Conservation (phyloP, 2,329 filamentous ascomycete genomes). For the Aspergillus luchuensis region DNA sequence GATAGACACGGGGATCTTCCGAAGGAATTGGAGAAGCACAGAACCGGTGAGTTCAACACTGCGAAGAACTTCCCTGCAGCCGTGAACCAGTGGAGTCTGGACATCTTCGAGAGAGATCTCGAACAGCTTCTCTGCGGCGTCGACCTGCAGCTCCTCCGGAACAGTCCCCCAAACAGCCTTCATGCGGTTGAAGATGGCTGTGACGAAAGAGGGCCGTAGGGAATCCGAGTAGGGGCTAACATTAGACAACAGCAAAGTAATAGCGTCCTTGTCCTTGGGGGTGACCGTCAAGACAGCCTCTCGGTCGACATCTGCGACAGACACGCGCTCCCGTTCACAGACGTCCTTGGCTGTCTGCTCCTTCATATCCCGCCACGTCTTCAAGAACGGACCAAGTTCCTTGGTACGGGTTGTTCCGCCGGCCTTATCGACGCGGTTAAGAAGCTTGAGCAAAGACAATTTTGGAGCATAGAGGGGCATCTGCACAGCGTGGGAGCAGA, state of each 20-base stretch:
- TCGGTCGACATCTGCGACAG: constrained; percentile 53
- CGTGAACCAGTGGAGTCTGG: constrained; percentile 32
- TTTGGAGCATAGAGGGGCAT: constrained; percentile 73
- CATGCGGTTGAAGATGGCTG: constrained; percentile 68
- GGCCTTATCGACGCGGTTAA: constrained; percentile 72
- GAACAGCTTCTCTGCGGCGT: constrained; percentile 43
- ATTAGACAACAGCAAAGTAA: constrained; percentile 56
- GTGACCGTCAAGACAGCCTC: constrained; percentile 57
- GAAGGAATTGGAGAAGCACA: constrained; percentile 71
- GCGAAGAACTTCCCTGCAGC: constrained; percentile 67
- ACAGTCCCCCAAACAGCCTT: constrained; percentile 67
- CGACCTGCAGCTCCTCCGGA: constrained; percentile 39
- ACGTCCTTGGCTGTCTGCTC: constrained; percentile 54
- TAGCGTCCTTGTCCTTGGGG: constrained; percentile 60
- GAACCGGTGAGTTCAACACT: constrained; percentile 72
- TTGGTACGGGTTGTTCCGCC: constrained; percentile 73
- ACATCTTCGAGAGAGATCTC: constrained; percentile 42
- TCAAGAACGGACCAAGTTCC: constrained; percentile 73
- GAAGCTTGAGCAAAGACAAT: constrained; percentile 66
- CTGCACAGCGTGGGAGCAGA: constrained; percentile 70
- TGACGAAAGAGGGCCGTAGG: constrained; percentile 59
- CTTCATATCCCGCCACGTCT: constrained; percentile 65
- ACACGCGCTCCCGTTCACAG: constrained; percentile 54
- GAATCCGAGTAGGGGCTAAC: constrained; percentile 47
- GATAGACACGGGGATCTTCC: constrained; percentile 70